Base-by-base conservation (phyloP, 1,284 basidiomycete genomes). In the Leccinum fallax region DNA sequence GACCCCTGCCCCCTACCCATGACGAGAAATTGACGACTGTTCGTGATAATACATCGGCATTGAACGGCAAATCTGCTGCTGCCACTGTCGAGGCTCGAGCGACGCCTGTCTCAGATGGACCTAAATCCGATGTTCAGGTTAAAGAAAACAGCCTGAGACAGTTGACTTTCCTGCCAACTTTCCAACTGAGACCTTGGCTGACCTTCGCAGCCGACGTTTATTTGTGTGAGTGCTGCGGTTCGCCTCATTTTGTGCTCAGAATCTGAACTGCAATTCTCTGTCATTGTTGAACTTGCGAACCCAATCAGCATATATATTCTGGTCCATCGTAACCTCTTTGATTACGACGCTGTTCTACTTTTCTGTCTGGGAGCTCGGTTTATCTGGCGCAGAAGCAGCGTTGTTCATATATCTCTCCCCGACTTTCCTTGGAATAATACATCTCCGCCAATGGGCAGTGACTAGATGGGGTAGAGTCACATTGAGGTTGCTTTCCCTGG, bases 341-440 rank as follows among this genome's bases (percentile, higher is more conserved):
- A 86, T 90, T 9, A 89, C 92, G 0, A 90, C 90, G 43, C 83
- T 97, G 6, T 97, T 97, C 79, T 97, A 95, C 77, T 95, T 93
- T 79, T 94, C 92, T 26, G 88, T 96, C 7, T 96, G 93, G 94
- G 84, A 93, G 69, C 86, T 96, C 19, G 91, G 88, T 54, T 81
- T 90, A 55, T 83, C 90, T n/a, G 92, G 92, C 2, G 85, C 88
- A 34, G 92, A 94, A 72, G 78, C 90, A 5, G 84, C 90, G 0
- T 76, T 93, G 5, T 77, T 93, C 5, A 80, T 83, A 5, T 84
- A 86, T 13, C 80, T 95, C 24, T 86, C 92, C 0, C 92, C 92
- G 0, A 69, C 83, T 19, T 67, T 92, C 5, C 81, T 95, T 16
- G 78, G 80, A 2, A 76, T 84, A 40, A 67, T 77, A 0, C 69